Evolutionary conservation across 2,329 filamentous ascomycete species (phyloP), one percentile per base, ranked within the genome.

Genomic region (Pseudovirgaria hyperparasitica): DNA sequence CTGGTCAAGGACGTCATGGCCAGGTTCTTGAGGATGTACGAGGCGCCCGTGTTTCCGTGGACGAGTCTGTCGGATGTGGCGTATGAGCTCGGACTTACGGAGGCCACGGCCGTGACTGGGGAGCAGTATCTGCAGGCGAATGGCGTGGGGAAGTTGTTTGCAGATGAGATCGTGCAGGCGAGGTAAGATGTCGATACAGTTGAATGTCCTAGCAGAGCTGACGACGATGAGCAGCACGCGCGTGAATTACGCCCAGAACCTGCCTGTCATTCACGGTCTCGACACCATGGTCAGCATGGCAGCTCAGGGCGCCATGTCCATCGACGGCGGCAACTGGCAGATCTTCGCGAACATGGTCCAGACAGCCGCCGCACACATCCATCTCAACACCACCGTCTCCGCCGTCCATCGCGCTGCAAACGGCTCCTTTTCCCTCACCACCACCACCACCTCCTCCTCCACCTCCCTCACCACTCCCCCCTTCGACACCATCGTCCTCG

Each of bases 201-300:
- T 9, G 9, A 22, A 15, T 27, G 14, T 11, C 21, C 19, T 22
- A 16, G 13, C 21, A 8, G 5, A n/a, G n/a, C 30, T 31, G 22
- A 35, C 24, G 6, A 9, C 8, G 18, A 23, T 9, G 14, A n/a
- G n/a, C 2, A 80, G 76, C 31, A 94, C 90, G 1, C 70, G 90
- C 12, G 87, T 94, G 36, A 96, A 96, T 53, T 98, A 94, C 55
- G 90, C 81, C 1, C 82, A 86, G 25, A 94, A 96, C 40, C 55
- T 96, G 9, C 70, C 63, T n/a, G 61, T 73, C 19, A 90, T 96
- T 25, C 86, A 96, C 44, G 90, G 84, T 0, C 57, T 98, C 1
- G 84, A 92, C 43, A 74, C 86, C 2, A 84, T 94, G 78, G 79
- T 92, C 2, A 87, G 85, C 22, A 82, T 96, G 73, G 81, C 86